phyloP scores from a whole-genome alignment of 768 basidiomycete genomes.

The Calocybe indica region DNA sequence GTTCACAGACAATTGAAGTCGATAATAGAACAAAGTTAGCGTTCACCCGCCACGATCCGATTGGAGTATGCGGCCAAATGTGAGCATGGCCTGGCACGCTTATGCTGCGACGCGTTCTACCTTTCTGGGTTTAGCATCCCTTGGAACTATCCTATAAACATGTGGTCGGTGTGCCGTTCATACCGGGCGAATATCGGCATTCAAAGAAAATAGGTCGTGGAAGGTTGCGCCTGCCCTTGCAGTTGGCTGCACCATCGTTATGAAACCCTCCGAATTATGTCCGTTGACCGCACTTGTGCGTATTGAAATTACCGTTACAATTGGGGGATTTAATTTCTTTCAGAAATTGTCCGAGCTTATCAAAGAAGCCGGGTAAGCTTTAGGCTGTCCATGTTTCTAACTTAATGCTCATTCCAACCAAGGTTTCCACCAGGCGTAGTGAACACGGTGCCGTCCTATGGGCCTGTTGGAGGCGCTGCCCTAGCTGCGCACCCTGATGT shows the following conservation, averaged over 20 bases:
- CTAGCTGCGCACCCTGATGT: constrained; percentile 78
- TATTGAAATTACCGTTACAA: not conserved
- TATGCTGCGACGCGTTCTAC: constrained; percentile 1
- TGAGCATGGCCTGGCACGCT: constrained; percentile 23
- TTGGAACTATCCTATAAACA: constrained; percentile 90
- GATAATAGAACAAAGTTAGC: constrained; percentile 77
- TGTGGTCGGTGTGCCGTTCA: constrained; percentile 48
- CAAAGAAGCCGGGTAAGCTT: constrained; percentile 72
- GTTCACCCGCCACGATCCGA: constrained; percentile 84
- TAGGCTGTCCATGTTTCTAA: constrained; percentile 1
- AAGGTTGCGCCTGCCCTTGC: constrained; percentile 93
- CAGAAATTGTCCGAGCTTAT: constrained; percentile 81
- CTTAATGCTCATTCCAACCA: constrained; percentile 7
- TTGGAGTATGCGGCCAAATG: constrained; percentile 96
- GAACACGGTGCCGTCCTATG: constrained; percentile 83
- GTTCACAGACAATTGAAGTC: constrained; percentile 63
- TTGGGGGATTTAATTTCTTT: no score
- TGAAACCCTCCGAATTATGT: constrained; percentile 91
- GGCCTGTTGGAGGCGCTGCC: constrained; percentile 78
- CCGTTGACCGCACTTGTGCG: constrained; percentile 77
- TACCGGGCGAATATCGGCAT: not conserved
- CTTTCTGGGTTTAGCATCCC: constrained; percentile 54
- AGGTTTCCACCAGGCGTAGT: constrained; percentile 90
- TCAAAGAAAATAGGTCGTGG: constrained; percentile 54
- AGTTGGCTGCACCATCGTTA: constrained; percentile 86